These are phyloP conservation scores for Ehretia macrophylla DNA, from an alignment of 257 asterid species.

Conservation along the genomic window DNA sequence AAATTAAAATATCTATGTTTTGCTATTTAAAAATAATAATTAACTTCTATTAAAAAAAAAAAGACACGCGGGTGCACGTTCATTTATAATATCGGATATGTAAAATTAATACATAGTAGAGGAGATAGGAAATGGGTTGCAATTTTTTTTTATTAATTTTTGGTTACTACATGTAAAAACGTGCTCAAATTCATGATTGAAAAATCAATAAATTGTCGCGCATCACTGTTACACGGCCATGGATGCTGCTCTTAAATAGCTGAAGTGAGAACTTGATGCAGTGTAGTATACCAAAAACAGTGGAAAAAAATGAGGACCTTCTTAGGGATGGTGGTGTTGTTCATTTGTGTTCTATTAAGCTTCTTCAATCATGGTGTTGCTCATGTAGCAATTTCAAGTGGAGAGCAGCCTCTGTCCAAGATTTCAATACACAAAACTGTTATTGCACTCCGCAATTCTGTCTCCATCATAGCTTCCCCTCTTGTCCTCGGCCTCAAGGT, in stretches of 20 bases:
- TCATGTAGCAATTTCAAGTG: conserved; percentile 5
- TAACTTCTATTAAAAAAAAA: no score
- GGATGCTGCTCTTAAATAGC: neutral
- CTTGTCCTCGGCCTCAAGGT: conserved; percentile 31
- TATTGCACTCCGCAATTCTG: conserved; percentile 26
- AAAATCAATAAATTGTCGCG: no score
- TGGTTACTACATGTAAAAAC: no score
- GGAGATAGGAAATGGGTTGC: no score
- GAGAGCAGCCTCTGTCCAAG: conserved; percentile 44
- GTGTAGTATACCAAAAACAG: neutral
- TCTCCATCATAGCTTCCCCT: conserved; percentile 29
- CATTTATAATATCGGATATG: no score
- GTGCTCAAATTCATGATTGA: no score
- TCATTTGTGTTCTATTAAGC: neutral
- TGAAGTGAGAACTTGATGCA: neutral
- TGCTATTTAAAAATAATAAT: no score
- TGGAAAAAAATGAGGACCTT: neutral
- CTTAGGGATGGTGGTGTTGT: neutral
- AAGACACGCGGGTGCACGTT: no score
- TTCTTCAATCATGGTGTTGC: neutral
- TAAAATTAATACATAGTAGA: no score
- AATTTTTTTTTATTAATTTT: no score
- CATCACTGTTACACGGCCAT: no score
- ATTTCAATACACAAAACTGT: conserved; percentile 35
- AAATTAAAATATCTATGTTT: no score